Base-by-base conservation (phyloP, 2,329 filamentous ascomycete genomes). In the Scedosporium apiospermum region DNA sequence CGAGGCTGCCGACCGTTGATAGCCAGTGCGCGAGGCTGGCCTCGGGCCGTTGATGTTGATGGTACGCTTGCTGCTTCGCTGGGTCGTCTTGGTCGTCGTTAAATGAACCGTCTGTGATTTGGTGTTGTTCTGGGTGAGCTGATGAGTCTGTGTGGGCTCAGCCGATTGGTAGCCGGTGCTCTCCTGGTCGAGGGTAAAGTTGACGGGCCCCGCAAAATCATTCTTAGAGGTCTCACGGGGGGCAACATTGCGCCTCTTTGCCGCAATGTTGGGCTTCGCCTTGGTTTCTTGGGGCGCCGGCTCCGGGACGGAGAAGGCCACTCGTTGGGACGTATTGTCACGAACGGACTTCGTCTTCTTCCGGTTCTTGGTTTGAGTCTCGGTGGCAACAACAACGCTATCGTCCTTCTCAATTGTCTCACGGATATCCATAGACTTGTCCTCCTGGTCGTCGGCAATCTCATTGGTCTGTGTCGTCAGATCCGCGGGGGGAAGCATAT, bases 261-360 rank as follows among this genome's bases (percentile, higher is more conserved):
- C 75, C 27, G 62, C 46, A 9, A 72, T 63, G 34, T 74, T 74
- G 60, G 72, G 70, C 21, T 61, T 62, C n/a, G 60, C 68, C 66
- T 71, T 69, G 59, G 63, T 68, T 27, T 65, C 66, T 21, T 63
- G 69, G 38, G 67, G 67, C 0, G 69, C 68, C 2, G 72, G 67
- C 53, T 74, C 73, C 3, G 77, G 76, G 9, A 78, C 69, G 2
- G 76, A 73, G 63, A 78, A 78, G 14, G 75, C 74, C 46, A 77
- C 76, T 65, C 75, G 77, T 27, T 75, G 74, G 42, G 66, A 68
- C 21, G 70, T 60, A 30, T 44, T 38, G 30, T 63, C 58, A 12
- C 58, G 49, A n/a, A 26, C 57, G 38, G 12, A 2, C 63, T 68
- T 70, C 34, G 69, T 69, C 57, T 68, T 71, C 51, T 68, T 62